phyloP scores from a whole-genome alignment of 371 early-diverging fungal genomes.

The Parasitella parasitica region DNA sequence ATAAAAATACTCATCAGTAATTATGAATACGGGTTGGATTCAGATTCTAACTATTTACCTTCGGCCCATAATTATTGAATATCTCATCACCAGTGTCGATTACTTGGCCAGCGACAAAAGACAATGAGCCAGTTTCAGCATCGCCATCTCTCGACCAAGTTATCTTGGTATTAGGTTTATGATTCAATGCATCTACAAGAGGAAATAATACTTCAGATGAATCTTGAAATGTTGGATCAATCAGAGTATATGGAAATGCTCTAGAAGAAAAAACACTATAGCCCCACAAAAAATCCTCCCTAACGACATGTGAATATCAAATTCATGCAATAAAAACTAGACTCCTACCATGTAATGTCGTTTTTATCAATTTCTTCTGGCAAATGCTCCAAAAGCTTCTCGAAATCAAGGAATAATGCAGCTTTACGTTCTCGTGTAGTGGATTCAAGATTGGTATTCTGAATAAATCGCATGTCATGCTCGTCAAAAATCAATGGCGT shows the following conservation, averaged over 20 bases:
- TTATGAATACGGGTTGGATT: not conserved
- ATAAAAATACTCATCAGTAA: not conserved
- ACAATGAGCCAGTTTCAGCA: conserved; percentile 26
- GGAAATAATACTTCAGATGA: conserved; percentile 55
- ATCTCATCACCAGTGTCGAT: conserved; percentile 47
- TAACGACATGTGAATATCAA: conserved; percentile 16
- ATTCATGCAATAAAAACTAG: conserved; percentile 3
- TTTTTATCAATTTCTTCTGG: conserved; percentile 22
- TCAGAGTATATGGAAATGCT: conserved; percentile 56
- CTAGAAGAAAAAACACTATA: conserved; percentile 58
- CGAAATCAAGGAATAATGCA: conserved; percentile 31
- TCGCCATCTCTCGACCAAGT: conserved; percentile 48
- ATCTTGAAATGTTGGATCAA: conserved; percentile 31
- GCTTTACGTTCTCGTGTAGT: conserved; percentile 41
- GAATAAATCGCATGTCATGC: conserved; percentile 45
- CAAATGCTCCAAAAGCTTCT: conserved; percentile 26
- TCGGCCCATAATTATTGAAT: conserved; percentile 70
- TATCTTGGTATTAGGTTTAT: conserved; percentile 51
- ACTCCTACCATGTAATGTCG: conserved; percentile 45
- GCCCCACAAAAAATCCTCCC: conserved; percentile 63
- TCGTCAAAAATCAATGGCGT: conserved; percentile 45
- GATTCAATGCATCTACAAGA: conserved; percentile 59
- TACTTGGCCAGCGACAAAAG: conserved; percentile 38
- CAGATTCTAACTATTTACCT: conserved; percentile 23
- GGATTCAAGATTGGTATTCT: conserved; percentile 51